phyloP scores from a whole-genome alignment of 2,329 filamentous ascomycete species.

The Cercospora sojina region DNA sequence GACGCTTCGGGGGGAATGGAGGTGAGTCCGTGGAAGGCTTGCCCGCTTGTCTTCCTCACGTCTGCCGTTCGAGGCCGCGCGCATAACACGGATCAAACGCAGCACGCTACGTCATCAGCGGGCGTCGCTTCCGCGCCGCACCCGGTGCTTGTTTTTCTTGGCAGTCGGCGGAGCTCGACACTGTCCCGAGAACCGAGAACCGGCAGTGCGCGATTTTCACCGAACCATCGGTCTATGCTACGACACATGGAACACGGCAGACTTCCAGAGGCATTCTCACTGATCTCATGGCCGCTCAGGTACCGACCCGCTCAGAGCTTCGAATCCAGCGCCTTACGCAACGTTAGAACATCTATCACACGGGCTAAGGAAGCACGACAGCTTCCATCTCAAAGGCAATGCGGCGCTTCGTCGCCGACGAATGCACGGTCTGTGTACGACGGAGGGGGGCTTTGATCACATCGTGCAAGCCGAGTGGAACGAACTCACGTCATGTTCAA shows the following conservation, averaged over 20 bases:
- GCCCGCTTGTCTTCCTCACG: constrained; percentile 2
- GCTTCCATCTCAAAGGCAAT: not conserved
- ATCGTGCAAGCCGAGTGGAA: not conserved
- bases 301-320: not conserved
- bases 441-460: not conserved
- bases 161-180: not conserved
- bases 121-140: not conserved
- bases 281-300: not conserved
- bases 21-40: not conserved
- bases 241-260: not conserved
- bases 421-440: not conserved
- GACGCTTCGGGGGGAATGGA: not conserved
- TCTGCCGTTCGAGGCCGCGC: not conserved
- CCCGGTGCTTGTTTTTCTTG: not conserved
- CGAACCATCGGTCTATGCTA: not conserved
- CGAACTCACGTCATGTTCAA: not conserved
- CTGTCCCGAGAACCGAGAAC: not conserved
- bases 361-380: not conserved
- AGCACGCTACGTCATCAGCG: not conserved
- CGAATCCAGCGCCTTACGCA: not conserved
- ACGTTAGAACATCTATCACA: not conserved
- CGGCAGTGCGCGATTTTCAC: not conserved
- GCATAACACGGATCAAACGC: not conserved
- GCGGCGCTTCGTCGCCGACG: not conserved
- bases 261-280: not conserved